A percentile compares a stretch with the other conserved stretches of the same genome.
Evolutionary conservation across 768 basidiomycete genomes (phyloP).

Genomic region (Naganishia randhawae): DNA sequence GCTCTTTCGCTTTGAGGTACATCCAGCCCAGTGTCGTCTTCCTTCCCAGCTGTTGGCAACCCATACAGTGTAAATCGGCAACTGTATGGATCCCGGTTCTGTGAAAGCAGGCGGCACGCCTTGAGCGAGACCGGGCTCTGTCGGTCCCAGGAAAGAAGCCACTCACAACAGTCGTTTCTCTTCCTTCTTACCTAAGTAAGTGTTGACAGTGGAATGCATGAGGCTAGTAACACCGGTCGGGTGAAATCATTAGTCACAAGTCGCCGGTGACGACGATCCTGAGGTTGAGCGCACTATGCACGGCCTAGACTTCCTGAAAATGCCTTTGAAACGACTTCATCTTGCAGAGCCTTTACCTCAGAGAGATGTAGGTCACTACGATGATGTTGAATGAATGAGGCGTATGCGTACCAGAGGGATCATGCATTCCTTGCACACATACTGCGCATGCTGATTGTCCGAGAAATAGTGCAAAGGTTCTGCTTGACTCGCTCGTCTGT

Average conservation of each 20-base stretch:
- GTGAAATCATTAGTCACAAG: background rate
- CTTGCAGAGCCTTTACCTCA: slow-evolving; percentile 38
- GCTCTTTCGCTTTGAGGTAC: slow-evolving; percentile 46
- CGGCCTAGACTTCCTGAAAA: slow-evolving; percentile 46
- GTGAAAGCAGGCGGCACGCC: no score
- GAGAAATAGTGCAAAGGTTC: slow-evolving; percentile 8
- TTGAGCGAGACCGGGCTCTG: no score
- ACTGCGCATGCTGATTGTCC: slow-evolving; percentile 9
- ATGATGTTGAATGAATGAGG: background rate
- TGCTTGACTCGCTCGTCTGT: background rate
- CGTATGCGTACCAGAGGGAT: slow-evolving; percentile 22
- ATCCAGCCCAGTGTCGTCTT: slow-evolving; percentile 45
- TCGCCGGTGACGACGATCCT: background rate
- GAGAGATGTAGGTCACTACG: background rate
- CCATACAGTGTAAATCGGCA: slow-evolving; percentile 43
- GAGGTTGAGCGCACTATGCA: slow-evolving; percentile 43
- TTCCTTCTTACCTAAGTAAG: slow-evolving; percentile 43
- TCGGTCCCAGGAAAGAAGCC: no score
- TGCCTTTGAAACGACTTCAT: slow-evolving; percentile 49
- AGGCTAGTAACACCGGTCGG: slow-evolving; percentile 32
- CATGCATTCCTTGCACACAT: slow-evolving; percentile 23
- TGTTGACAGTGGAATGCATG: slow-evolving; percentile 50
- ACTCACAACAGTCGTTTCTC: slow-evolving; percentile 43
- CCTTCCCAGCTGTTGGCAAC: slow-evolving; percentile 28
- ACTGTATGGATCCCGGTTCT: slow-evolving; percentile 50